These are phyloP conservation scores for Aspergillus niger DNA, from an alignment of 2,329 filamentous ascomycete genomes.

Conservation along the genomic window DNA sequence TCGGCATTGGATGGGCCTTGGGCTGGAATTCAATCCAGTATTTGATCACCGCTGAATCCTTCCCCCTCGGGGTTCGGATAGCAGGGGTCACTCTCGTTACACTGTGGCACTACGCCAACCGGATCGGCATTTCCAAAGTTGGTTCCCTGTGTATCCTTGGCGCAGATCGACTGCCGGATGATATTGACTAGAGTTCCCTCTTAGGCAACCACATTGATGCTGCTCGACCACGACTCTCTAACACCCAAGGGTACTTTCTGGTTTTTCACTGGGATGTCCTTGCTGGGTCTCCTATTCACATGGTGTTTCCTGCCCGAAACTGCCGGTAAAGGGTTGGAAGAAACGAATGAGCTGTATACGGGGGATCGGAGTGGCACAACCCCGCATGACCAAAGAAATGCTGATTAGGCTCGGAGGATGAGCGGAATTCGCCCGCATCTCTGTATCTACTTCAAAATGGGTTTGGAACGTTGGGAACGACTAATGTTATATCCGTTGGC, in stretches of 20 bases:
- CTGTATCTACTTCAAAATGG: not conserved
- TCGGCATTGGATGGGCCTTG: slow-evolving; percentile 4
- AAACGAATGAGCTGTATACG: slow-evolving; percentile 7
- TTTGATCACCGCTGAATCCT: slow-evolving; percentile 5
- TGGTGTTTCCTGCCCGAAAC: slow-evolving; percentile 11
- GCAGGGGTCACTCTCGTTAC: slow-evolving; percentile 1
- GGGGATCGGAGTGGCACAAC: not conserved
- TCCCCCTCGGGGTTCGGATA: slow-evolving; percentile 1
- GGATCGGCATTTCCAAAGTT: slow-evolving; percentile 8
- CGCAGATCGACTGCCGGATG: not conserved
- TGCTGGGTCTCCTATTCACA: slow-evolving; percentile 5
- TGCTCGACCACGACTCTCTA: slow-evolving; percentile 38
- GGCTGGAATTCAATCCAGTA: slow-evolving; percentile 12
- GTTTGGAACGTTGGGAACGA: not conserved
- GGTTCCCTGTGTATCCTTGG: not conserved
- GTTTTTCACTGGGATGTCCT: slow-evolving; percentile 14
- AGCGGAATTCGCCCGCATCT: slow-evolving; percentile 5
- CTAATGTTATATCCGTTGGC: not conserved
- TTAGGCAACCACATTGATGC: slow-evolving; percentile 4
- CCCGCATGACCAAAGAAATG: not conserved
- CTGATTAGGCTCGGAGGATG: not conserved
- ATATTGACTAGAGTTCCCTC: not conserved
- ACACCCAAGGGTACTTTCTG: slow-evolving; percentile 10
- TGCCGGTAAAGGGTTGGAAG: slow-evolving; percentile 7
- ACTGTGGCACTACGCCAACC: slow-evolving; percentile 7